Percentiles rank a stretch among this genome's conserved stretches.
Conservation (phyloP, 768 basidiomycete species). For the Exidia glandulosa region DNA sequence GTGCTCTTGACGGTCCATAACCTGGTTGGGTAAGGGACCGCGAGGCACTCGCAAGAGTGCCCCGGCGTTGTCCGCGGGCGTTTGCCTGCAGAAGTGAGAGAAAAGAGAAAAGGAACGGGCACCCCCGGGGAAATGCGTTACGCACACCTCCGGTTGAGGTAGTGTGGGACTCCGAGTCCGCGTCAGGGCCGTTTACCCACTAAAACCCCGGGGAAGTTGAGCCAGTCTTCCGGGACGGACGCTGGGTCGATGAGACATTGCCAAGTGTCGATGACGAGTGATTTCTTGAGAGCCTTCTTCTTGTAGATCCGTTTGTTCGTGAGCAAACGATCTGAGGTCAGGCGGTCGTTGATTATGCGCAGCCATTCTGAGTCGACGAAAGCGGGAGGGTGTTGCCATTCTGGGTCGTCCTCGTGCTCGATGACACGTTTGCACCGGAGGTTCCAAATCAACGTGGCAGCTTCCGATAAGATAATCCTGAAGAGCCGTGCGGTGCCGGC, state of each 20-base stretch:
- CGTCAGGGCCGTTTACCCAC: background rate
- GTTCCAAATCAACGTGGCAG: background rate
- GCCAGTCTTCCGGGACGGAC: background rate
- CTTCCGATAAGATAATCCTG: background rate
- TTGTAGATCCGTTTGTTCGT: background rate
- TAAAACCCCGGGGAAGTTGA: background rate
- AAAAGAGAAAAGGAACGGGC: too few species aligned
- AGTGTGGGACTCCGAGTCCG: background rate
- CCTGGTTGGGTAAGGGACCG: too few species aligned
- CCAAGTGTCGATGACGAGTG: background rate
- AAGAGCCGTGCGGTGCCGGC: background rate
- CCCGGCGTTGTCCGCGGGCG: too few species aligned
- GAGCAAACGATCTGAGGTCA: background rate
- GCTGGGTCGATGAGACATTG: background rate
- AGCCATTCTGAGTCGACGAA: background rate
- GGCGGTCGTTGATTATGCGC: background rate
- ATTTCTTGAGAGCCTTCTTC: background rate
- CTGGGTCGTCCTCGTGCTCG: background rate
- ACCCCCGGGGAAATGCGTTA: background rate
- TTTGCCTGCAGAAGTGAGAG: too few species aligned
- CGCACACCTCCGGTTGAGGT: background rate
- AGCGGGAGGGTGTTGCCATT: background rate
- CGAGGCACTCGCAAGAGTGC: too few species aligned
- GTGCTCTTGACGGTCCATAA: too few species aligned
- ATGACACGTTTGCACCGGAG: background rate